Evolutionary conservation across 2,329 filamentous ascomycete genomes (phyloP), one percentile per base, ranked within the genome.

Genomic region (Talaromyces verruculosus): DNA sequence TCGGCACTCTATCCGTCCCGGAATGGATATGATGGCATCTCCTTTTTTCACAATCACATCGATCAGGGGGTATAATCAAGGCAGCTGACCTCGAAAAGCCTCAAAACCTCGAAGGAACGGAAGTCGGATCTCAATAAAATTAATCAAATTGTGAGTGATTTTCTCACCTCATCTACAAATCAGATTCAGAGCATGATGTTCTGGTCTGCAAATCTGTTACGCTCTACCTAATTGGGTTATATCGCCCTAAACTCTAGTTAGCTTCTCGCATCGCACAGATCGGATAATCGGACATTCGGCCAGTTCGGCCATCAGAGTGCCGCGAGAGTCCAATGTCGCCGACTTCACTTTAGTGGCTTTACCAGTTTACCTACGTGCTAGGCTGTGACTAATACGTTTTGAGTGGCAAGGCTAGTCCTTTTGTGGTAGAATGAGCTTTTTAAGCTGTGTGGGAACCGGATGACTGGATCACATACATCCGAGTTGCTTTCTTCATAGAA

Each of bases 281-380:
- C 62, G 62, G 62, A 58, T 64, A 64, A 64, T 58, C 62, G 62
- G 62, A 43, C 37, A 43, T 58, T 64, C 62, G 62, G 49, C 51
- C 45, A 13, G 33, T 58, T 64, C 61, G 61, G 49, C 37, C 61
- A 30, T 41, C 25, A 64, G 39, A 25, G 33, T 10, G 3, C 33
- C 33, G 33, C 33, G 33, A 35, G 33, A 10, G 10, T 25, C n/a
- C 6, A n/a, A 30, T n/a, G 61, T 55, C 49, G 25, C 59, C 59
- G 59, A 39, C 25, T 25, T 30, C 41, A 61, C 7, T 22, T 30
- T 55, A 25, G 25, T 25, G 25, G 4, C 25, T 4, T 15, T n/a
- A 30, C 28, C 43, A 22, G 2, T 1, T 22, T 47, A 37, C 8
- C 4, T 15, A 49, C 45, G 2, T 25, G 8, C 33, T 35, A 35